Evolutionary conservation across 2,329 filamentous ascomycete species (phyloP).

Genomic region (Ascosphaera apis): DNA sequence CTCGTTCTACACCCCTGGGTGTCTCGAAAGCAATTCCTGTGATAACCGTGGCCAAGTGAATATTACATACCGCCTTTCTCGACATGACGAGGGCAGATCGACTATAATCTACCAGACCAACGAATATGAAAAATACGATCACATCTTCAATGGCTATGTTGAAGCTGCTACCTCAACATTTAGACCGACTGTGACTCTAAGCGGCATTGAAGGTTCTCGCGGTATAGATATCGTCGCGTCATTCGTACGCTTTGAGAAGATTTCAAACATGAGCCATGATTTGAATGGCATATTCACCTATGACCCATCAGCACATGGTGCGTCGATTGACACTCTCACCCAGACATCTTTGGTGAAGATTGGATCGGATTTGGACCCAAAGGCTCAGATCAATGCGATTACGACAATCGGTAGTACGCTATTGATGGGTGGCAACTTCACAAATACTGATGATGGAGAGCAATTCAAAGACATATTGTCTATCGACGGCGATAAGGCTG

Average conservation of each 20-base stretch:
- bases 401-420: not conserved
- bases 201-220: slow-evolving; percentile 37
- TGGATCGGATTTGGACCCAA: slow-evolving; percentile 41
- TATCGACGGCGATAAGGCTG: slow-evolving; percentile 27
- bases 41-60: slow-evolving; percentile 55
- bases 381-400: slow-evolving; percentile 37
- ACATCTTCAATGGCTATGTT: slow-evolving; percentile 66
- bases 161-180: slow-evolving; percentile 53
- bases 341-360: slow-evolving; percentile 13
- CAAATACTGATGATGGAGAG: not conserved
- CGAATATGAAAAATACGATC: slow-evolving; percentile 88
- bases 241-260: slow-evolving; percentile 42
- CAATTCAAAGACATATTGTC: slow-evolving; percentile 26
- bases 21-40: slow-evolving; percentile 58
- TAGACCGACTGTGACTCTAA: slow-evolving; percentile 56
- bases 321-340: not conserved
- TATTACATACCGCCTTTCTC: slow-evolving; percentile 42
- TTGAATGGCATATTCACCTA: slow-evolving; percentile 74
- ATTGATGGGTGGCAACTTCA: not conserved
- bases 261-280: not conserved
- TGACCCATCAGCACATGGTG: slow-evolving; percentile 23
- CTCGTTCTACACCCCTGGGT: slow-evolving; percentile 81
- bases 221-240: slow-evolving; percentile 71
- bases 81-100: slow-evolving; percentile 20
- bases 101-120: slow-evolving; percentile 69